Evolutionary conservation across 2,329 filamentous ascomycete species (phyloP).

Genomic region (Blastomyces parvus): DNA sequence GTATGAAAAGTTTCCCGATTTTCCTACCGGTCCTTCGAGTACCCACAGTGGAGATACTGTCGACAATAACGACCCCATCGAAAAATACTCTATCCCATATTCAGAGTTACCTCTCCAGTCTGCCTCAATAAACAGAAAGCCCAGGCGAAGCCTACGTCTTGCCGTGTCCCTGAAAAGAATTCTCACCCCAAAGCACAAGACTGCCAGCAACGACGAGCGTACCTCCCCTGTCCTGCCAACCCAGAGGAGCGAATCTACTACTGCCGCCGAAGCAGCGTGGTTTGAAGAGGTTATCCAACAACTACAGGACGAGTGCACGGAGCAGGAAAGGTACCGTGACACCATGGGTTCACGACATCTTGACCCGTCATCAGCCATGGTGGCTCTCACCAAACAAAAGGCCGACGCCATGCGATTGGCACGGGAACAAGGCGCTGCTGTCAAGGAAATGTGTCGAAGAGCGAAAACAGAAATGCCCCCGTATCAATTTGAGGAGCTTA

Average conservation of each 20-base stretch:
- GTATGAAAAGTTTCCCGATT: background rate
- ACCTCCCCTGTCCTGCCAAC: background rate
- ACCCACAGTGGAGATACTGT: background rate
- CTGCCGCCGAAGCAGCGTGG: background rate
- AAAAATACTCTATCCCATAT: conserved; percentile 5
- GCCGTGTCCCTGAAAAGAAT: conserved; percentile 12
- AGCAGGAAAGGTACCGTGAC: conserved; percentile 2
- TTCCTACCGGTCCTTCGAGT: background rate
- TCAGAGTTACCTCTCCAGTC: conserved; percentile 6
- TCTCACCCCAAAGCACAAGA: conserved; percentile 11
- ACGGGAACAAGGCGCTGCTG: conserved; percentile 37
- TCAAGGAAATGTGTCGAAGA: conserved; percentile 39
- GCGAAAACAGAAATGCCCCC: conserved; percentile 37
- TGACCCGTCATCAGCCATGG: conserved; percentile 35
- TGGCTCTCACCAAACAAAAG: conserved; percentile 41
- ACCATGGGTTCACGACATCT: conserved; percentile 27
- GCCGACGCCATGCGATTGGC: conserved; percentile 41
- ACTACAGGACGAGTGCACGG: conserved; percentile 5
- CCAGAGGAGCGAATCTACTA: background rate
- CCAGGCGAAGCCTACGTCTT: conserved; percentile 11
- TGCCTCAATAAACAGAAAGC: conserved; percentile 8
- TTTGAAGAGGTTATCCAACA: background rate
- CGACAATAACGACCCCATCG: background rate
- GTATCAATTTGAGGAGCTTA: conserved; percentile 43
- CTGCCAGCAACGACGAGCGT: conserved; percentile 4